phyloP scores from a whole-genome alignment of 1,284 basidiomycete species.

The Apiotrichum sp. region DNA sequence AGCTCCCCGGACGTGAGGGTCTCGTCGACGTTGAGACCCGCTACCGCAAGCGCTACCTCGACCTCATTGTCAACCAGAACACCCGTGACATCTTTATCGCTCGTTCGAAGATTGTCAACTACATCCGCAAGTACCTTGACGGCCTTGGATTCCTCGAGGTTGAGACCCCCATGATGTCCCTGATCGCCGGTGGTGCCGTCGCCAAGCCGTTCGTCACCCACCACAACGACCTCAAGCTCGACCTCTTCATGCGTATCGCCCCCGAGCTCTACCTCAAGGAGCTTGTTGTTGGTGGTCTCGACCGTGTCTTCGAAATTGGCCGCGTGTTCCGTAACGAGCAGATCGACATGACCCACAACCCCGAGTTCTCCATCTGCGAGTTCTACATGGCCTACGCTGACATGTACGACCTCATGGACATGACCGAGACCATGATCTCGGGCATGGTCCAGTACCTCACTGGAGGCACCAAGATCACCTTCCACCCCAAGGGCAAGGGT shows the following conservation, averaged over 20 bases:
- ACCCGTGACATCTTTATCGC: conserved; percentile 90
- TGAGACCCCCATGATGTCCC: conserved; percentile 97
- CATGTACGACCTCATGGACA: conserved; percentile 98
- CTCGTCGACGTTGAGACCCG: conserved; percentile 95
- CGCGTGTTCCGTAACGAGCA: conserved; percentile 98
- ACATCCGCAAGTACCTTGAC: conserved; percentile 87
- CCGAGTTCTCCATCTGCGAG: conserved; percentile 97
- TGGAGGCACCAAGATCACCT: conserved; percentile 73
- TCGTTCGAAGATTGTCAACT: conserved; percentile 80
- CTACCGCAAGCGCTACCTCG: conserved; percentile 98
- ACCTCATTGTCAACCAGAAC: conserved; percentile 89
- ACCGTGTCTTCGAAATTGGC: conserved; percentile 97
- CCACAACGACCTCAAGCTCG: conserved; percentile 96
- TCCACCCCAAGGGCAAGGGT: conserved; percentile 90
- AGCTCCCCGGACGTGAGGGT: conserved; percentile 76
- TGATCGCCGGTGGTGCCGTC: conserved; percentile 94
- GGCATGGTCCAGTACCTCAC: conserved; percentile 87
- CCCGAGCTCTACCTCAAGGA: conserved; percentile 98
- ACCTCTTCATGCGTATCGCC: conserved; percentile 96
- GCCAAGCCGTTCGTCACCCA: conserved; percentile 99
- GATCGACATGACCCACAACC: conserved; percentile 97
- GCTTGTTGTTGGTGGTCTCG: conserved; percentile 92
- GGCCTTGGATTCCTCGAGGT: conserved; percentile 94
- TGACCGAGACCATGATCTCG: conserved; percentile 87
- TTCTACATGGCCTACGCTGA: conserved; percentile 99